These are phyloP conservation scores for Sporothrix euskadiensis DNA, from an alignment of 2,329 filamentous ascomycete species.

Conservation along the genomic window DNA sequence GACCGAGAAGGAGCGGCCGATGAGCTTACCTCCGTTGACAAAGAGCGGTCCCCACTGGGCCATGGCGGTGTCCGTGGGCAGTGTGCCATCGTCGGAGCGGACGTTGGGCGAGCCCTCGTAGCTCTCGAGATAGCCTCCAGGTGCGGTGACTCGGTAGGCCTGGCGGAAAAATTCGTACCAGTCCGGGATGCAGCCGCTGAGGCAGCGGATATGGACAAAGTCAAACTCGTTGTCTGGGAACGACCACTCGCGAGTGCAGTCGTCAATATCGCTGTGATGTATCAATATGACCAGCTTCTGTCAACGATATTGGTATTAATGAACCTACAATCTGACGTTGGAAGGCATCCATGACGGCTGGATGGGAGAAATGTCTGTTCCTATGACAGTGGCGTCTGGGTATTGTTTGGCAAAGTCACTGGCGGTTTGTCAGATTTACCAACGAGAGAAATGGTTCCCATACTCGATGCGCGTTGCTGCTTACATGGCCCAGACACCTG, in stretches of 20 bases:
- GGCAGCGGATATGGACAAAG: constrained; percentile 58
- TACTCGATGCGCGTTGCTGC: background rate
- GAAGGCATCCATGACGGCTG: constrained; percentile 58
- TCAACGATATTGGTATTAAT: background rate
- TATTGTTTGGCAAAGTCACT: constrained; percentile 52
- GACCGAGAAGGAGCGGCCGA: constrained; percentile 27
- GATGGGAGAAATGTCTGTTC: constrained; percentile 60
- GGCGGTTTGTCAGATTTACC: background rate
- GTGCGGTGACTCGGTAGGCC: constrained; percentile 52
- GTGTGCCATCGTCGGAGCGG: constrained; percentile 36
- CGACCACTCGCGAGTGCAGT: constrained; percentile 56
- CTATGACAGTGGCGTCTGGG: constrained; percentile 49
- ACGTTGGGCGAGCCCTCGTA: constrained; percentile 32
- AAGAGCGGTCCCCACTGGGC: constrained; percentile 37
- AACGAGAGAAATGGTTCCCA: background rate
- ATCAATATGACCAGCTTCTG: background rate
- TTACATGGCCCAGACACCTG: constrained; percentile 22
- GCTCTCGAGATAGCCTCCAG: constrained; percentile 47
- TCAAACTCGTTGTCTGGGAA: constrained; percentile 52
- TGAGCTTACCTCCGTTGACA: constrained; percentile 46
- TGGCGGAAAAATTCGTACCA: constrained; percentile 53
- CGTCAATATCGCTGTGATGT: constrained; percentile 54
- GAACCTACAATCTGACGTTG: constrained; percentile 49
- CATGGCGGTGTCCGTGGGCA: constrained; percentile 34
- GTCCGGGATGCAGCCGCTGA: constrained; percentile 55